A percentile compares a stretch with the other conserved stretches of the same genome.
Evolutionary conservation across 2,329 filamentous ascomycete genomes (phyloP).

Genomic region (Ceratocystis harringtonii): DNA sequence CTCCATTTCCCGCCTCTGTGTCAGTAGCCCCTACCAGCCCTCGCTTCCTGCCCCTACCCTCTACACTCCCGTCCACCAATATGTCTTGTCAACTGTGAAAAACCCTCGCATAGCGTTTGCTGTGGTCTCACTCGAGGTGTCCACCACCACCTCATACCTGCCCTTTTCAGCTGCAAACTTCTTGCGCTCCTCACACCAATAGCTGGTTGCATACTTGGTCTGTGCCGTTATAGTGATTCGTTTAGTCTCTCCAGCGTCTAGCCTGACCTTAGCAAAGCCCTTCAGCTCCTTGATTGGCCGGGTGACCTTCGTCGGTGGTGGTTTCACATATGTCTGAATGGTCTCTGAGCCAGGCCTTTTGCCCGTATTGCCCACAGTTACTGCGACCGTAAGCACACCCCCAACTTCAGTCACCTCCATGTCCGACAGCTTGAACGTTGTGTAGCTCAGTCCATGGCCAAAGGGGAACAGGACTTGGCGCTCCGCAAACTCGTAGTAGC

Average conservation of each 20-base stretch:
- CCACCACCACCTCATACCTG: conserved; percentile 47
- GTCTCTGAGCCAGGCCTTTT: conserved; percentile 36
- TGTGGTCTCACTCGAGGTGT: conserved; percentile 38
- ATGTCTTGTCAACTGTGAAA: conserved; percentile 45
- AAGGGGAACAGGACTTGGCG: conserved; percentile 58
- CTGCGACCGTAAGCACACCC: conserved; percentile 39
- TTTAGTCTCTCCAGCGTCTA: conserved; percentile 45
- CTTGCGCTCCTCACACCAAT: conserved; percentile 53
- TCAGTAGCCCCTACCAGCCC: neutral
- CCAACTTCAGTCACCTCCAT: conserved; percentile 43
- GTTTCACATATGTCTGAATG: conserved; percentile 41
- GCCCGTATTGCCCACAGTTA: conserved; percentile 49
- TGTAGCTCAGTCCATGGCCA: conserved; percentile 64
- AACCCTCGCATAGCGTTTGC: conserved; percentile 34
- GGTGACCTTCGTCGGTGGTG: conserved; percentile 38
- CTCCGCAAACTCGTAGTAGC: conserved; percentile 61
- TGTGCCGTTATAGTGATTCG: conserved; percentile 40
- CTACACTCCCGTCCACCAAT: conserved; percentile 52
- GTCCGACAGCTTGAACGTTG: conserved; percentile 46
- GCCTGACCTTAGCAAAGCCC: conserved; percentile 47
- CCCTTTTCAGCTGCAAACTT: conserved; percentile 54
- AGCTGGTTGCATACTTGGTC: conserved; percentile 51
- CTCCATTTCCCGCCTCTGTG: neutral
- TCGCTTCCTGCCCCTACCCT: neutral
- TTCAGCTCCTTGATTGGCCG: conserved; percentile 48